Percentiles rank a stretch among this genome's conserved stretches.
phyloP scores from a whole-genome alignment of 1,284 basidiomycete genomes.

The Sphagnurus paluster region DNA sequence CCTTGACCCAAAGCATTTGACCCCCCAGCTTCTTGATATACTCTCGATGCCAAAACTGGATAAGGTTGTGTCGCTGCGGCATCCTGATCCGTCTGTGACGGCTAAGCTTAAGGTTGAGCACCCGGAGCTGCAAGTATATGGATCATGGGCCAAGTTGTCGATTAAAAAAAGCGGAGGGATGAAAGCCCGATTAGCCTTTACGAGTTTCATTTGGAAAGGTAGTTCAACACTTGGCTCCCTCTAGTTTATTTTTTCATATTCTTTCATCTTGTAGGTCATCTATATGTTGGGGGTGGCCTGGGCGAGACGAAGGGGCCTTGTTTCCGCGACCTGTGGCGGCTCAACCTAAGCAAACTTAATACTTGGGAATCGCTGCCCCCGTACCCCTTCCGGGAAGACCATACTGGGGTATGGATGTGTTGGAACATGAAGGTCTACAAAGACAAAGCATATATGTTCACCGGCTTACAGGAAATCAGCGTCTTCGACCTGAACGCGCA shows the following conservation, averaged over 20 bases:
- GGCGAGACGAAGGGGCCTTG: conserved; percentile 12
- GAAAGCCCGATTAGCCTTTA: conserved; percentile 3
- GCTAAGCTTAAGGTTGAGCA: neutral
- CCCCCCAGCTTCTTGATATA: neutral
- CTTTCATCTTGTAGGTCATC: neutral
- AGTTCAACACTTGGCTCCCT: neutral
- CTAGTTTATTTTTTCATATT: neutral
- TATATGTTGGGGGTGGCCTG: conserved; percentile 18
- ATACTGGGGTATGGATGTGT: conserved; percentile 12
- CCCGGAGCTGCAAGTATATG: conserved; percentile 13
- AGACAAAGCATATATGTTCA: conserved; percentile 19
- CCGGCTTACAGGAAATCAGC: conserved; percentile 15
- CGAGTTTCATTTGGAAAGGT: conserved; percentile 21
- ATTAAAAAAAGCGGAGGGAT: conserved; percentile 2
- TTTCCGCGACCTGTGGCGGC: conserved; percentile 18
- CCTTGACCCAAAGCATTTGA: neutral
- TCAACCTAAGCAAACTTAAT: conserved; percentile 16
- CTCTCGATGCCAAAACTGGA: neutral
- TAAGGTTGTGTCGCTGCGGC: conserved; percentile 1
- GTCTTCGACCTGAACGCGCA: conserved; percentile 19
- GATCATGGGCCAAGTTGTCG: conserved; percentile 18
- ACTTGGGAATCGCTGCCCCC: conserved; percentile 15
- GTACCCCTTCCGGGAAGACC: conserved; percentile 7
- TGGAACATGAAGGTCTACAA: conserved; percentile 13
- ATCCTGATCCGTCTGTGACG: conserved; percentile 15